These are phyloP conservation scores for Aegilops umbellulata DNA, from an alignment of 176 grass and related monocot species.

Conservation along the genomic window DNA sequence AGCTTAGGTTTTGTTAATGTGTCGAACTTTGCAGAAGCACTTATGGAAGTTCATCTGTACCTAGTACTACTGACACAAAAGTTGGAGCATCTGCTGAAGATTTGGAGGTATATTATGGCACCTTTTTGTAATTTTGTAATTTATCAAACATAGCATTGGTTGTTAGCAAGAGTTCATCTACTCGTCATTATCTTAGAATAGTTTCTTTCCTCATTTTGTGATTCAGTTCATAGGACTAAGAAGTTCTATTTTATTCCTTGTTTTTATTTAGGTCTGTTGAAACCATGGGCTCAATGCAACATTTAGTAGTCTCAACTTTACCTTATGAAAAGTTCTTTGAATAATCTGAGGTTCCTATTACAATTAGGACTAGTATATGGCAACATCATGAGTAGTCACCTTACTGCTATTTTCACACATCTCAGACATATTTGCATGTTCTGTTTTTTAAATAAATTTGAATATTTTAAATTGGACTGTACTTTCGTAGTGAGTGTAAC, in stretches of 20 bases:
- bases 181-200: neutral
- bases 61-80: conserved; percentile 25
- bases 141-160: conserved; percentile 5
- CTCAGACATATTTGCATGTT: neutral
- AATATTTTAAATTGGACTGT: neutral
- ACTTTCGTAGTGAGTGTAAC: neutral
- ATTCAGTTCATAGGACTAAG: neutral
- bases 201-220: neutral
- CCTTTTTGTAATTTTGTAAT: neutral
- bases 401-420: neutral
- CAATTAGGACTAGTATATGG: neutral
- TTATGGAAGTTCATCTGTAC: conserved; percentile 38
- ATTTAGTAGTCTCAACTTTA: neutral
- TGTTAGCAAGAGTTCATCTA: neutral
- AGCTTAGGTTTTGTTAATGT: neutral
- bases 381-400: neutral
- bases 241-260: neutral
- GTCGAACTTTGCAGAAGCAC: conserved; percentile 50
- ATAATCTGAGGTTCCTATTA: neutral
- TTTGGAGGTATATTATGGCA: conserved; percentile 59
- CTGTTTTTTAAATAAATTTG: neutral
- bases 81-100: conserved; percentile 74
- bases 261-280: neutral
- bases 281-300: neutral
- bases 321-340: neutral